Evolutionary conservation across 176 grass and related monocot species (phyloP).

Genomic region (Elaeis guineensis): DNA sequence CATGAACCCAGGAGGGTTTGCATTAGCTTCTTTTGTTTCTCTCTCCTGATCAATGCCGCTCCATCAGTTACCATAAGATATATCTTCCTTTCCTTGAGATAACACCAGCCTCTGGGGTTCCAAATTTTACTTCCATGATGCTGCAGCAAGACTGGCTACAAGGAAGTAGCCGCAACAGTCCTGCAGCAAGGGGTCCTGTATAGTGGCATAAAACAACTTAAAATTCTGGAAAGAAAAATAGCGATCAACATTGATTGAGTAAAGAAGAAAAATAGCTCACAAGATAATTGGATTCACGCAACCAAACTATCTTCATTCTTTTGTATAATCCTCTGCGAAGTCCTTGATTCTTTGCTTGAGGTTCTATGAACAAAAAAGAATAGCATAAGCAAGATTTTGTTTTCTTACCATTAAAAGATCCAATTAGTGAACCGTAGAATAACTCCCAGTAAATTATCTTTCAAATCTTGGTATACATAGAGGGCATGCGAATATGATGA

Average conservation of each 20-base stretch:
- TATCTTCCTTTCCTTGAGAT: too few species aligned
- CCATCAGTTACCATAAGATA: too few species aligned
- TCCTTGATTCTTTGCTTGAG: constrained; percentile 66
- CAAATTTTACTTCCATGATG: not conserved
- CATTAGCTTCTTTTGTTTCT: too few species aligned
- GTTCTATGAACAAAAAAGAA: constrained; percentile 30
- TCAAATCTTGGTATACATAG: too few species aligned
- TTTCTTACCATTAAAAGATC: too few species aligned
- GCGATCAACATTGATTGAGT: too few species aligned
- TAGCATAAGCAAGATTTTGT: constrained; percentile 22
- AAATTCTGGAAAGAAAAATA: too few species aligned
- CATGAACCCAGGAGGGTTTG: too few species aligned
- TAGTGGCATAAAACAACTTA: constrained; percentile 1
- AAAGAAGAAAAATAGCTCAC: constrained; percentile 20
- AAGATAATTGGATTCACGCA: constrained; percentile 11
- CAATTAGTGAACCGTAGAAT: not conserved
- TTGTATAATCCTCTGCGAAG: constrained; percentile 38
- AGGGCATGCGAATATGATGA: too few species aligned
- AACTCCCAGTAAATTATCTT: not conserved
- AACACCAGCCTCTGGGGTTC: too few species aligned
- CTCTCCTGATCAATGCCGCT: too few species aligned
- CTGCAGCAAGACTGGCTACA: constrained; percentile 1
- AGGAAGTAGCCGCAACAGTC: constrained; percentile 2
- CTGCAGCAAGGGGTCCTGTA: constrained; percentile 20
- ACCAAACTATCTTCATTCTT: constrained; percentile 27